Conservation (phyloP, 257 asterid species). For the Solanum medicagineum region DNA sequence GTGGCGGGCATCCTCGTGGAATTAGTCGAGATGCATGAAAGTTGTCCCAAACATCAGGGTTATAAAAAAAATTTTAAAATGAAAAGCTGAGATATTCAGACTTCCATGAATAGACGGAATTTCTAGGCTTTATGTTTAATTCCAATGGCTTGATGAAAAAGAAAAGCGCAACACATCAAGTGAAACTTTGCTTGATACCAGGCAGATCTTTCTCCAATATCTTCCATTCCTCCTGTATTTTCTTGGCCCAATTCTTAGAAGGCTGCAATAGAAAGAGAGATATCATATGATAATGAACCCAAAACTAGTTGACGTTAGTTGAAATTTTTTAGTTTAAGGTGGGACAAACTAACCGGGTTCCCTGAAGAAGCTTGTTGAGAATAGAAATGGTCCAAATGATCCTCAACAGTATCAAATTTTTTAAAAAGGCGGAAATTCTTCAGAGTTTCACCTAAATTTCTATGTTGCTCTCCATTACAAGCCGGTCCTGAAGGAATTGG, state of each 20-base stretch:
- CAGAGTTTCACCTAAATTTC: conserved; percentile 30
- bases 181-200: conserved; percentile 23
- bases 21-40: too few relatives aligned
- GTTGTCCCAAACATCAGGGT: too few relatives aligned
- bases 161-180: background rate
- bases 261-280: conserved; percentile 28
- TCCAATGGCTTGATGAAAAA: background rate
- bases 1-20: too few relatives aligned
- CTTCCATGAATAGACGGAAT: background rate
- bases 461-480: conserved; percentile 9
- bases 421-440: conserved; percentile 37
- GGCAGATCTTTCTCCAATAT: conserved; percentile 82
- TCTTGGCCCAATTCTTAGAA: conserved; percentile 70
- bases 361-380: conserved; percentile 15
- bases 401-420: conserved; percentile 67
- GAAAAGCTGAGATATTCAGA: background rate
- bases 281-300: background rate
- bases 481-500: background rate
- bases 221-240: conserved; percentile 91
- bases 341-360: conserved; percentile 28
- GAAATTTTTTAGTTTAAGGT: too few relatives aligned
- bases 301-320: background rate
- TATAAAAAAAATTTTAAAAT: background rate
- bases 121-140: background rate
- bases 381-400: conserved; percentile 59